These are phyloP conservation scores for Moesziomyces antarcticus DNA, from an alignment of 1,284 basidiomycete genomes.

Conservation along the genomic window DNA sequence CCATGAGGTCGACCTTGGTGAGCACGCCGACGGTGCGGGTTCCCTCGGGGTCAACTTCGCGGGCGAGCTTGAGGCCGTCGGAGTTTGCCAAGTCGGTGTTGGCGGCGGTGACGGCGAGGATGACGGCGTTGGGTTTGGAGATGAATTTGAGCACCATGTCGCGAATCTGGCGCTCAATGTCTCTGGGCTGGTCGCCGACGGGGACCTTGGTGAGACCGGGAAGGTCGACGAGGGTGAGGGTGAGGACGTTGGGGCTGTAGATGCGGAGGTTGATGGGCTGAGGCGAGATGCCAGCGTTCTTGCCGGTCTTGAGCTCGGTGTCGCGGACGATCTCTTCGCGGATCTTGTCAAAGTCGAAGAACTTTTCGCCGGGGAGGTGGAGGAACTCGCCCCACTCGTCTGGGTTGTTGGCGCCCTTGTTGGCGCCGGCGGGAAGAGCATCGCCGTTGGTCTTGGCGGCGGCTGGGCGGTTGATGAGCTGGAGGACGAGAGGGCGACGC, in stretches of 20 bases:
- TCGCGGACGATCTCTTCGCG: slow-evolving; percentile 97
- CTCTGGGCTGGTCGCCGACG: slow-evolving; percentile 76
- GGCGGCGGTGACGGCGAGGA: slow-evolving; percentile 93
- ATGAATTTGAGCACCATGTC: slow-evolving; percentile 93
- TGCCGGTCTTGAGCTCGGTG: slow-evolving; percentile 95
- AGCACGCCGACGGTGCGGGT: slow-evolving; percentile 94
- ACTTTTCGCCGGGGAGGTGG: slow-evolving; percentile 93
- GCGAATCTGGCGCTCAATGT: slow-evolving; percentile 96
- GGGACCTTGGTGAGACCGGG: slow-evolving; percentile 88
- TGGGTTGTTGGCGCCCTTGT: slow-evolving; percentile 30
- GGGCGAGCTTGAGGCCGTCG: slow-evolving; percentile 94
- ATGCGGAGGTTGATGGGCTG: slow-evolving; percentile 93
- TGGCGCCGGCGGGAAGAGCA: slow-evolving; percentile 9
- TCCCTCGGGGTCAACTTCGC: slow-evolving; percentile 93
- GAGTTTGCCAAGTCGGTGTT: slow-evolving; percentile 99
- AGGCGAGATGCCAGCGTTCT: slow-evolving; percentile 98
- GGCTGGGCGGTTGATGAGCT: slow-evolving; percentile 82
- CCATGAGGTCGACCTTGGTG: slow-evolving; percentile 98
- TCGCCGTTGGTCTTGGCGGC: slow-evolving; percentile 32
- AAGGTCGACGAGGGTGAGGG: slow-evolving; percentile 93
- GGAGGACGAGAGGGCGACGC: slow-evolving; percentile 90
- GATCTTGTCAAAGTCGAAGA: slow-evolving; percentile 93
- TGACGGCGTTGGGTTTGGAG: slow-evolving; percentile 95
- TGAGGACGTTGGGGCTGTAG: slow-evolving; percentile 94
- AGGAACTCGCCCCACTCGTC: slow-evolving; percentile 96